Conservation (phyloP, 208 protist genomes). For the Acanthamoeba royreba region DNA sequence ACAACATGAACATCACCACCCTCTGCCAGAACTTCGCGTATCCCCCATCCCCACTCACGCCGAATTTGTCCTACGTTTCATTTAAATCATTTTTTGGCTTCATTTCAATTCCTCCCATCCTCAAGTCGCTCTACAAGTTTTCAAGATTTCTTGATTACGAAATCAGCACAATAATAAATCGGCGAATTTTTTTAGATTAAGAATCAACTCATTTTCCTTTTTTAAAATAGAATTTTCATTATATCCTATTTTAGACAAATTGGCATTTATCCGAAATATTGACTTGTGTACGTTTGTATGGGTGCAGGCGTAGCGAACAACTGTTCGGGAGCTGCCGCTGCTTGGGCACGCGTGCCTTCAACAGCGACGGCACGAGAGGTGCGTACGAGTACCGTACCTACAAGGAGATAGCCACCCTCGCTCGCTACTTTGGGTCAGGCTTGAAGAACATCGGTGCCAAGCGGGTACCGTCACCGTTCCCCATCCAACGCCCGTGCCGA, state of each 20-base stretch:
- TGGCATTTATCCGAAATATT: too few species aligned
- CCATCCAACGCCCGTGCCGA: too few species aligned
- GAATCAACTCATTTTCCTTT: too few species aligned
- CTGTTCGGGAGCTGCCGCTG: neutral
- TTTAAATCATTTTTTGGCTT: neutral
- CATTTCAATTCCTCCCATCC: neutral
- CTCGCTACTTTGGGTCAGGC: slow-evolving; percentile 8
- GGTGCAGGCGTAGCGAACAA: neutral
- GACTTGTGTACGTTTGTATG: neutral
- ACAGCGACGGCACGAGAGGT: neutral
- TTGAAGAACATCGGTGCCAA: neutral
- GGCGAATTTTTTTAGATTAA: too few species aligned
- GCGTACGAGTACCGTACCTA: slow-evolving; percentile 22
- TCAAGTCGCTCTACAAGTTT: too few species aligned
- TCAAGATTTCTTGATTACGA: too few species aligned
- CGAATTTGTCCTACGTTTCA: neutral
- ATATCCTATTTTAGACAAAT: too few species aligned
- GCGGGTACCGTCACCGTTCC: neutral
- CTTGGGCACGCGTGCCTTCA: neutral
- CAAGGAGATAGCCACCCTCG: neutral
- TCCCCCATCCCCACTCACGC: neutral
- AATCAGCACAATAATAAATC: too few species aligned
- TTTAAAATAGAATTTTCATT: too few species aligned
- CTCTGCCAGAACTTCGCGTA: neutral
- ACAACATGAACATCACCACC: neutral